phyloP scores from a whole-genome alignment of 106 monocot species.

The Dioscorea alata region DNA sequence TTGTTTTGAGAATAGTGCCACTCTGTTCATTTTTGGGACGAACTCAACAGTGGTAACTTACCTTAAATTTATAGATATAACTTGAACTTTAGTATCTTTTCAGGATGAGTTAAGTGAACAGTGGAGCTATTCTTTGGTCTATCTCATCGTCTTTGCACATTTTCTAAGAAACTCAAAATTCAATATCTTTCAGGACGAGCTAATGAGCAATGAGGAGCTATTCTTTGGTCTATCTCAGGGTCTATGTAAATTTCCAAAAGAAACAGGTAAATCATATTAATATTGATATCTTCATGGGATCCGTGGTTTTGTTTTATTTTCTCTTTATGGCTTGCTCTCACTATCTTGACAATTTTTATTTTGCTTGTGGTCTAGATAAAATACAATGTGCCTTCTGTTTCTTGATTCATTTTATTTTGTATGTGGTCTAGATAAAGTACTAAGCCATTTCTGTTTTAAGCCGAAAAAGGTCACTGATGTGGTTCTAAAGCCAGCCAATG shows the following conservation, averaged over 20 bases:
- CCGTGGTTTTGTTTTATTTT: not conserved
- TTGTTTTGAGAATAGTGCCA: no score
- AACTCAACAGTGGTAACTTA: no score
- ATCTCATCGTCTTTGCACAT: constrained; percentile 84
- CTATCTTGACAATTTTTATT: not conserved
- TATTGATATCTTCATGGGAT: not conserved
- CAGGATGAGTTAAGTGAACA: constrained; percentile 90
- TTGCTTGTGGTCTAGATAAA: constrained; percentile 42
- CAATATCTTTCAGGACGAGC: constrained; percentile 58
- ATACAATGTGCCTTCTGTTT: constrained; percentile 93
- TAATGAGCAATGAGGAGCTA: constrained; percentile 88
- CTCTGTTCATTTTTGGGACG: no score
- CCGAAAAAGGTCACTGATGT: constrained; percentile 65
- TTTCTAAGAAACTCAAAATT: constrained; percentile 25
- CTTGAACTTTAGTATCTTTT: not conserved
- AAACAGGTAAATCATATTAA: constrained; percentile 52
- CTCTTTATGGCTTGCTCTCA: not conserved
- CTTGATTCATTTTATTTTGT: not conserved
- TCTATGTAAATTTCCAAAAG: constrained; percentile 98
- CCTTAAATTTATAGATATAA: no score
- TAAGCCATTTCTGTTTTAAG: constrained; percentile 94
- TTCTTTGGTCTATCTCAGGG: constrained; percentile 95
- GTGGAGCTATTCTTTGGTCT: constrained; percentile 95
- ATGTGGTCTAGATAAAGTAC: constrained; percentile 59
- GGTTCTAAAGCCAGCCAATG: constrained; percentile 53